phyloP scores from a whole-genome alignment of 805 yeast genomes.

The Kodamaea hsintzibuensis region DNA sequence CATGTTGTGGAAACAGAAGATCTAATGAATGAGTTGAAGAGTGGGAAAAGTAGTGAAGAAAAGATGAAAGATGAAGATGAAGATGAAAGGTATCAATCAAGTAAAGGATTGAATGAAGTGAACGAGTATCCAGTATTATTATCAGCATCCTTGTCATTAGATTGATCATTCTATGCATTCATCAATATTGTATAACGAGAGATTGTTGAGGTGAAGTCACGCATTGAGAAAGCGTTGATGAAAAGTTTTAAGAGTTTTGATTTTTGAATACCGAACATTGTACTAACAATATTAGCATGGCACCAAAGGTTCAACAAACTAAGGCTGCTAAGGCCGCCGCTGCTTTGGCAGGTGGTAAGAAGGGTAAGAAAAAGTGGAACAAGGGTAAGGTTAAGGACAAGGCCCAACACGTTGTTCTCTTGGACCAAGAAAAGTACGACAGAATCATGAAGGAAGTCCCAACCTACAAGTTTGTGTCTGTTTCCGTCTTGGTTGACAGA shows the following conservation, averaged over 20 bases:
- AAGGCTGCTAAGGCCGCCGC: slow-evolving; percentile 99
- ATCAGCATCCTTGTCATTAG: no score
- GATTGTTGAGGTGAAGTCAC: no score
- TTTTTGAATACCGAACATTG: slow-evolving; percentile 14
- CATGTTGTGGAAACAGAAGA: no score
- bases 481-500: slow-evolving; percentile 98
- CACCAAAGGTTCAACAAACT: slow-evolving; percentile 98
- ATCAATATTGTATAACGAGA: no score
- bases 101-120: no score
- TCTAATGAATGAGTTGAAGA: no score
- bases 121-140: no score
- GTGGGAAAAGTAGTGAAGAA: no score
- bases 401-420: slow-evolving; percentile 97
- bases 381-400: slow-evolving; percentile 99
- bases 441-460: slow-evolving; percentile 99
- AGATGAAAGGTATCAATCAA: no score
- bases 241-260: not conserved
- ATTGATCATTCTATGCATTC: no score
- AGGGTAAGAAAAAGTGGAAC: slow-evolving; percentile 99
- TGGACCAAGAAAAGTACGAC: slow-evolving; percentile 99
- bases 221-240: no score
- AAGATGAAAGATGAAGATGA: no score
- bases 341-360: slow-evolving; percentile 99
- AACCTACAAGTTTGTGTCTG: slow-evolving; percentile 97
- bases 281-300: slow-evolving; percentile 61